Conservation (phyloP, 2,329 filamentous ascomycete genomes). For the Fusarium sublunatum region DNA sequence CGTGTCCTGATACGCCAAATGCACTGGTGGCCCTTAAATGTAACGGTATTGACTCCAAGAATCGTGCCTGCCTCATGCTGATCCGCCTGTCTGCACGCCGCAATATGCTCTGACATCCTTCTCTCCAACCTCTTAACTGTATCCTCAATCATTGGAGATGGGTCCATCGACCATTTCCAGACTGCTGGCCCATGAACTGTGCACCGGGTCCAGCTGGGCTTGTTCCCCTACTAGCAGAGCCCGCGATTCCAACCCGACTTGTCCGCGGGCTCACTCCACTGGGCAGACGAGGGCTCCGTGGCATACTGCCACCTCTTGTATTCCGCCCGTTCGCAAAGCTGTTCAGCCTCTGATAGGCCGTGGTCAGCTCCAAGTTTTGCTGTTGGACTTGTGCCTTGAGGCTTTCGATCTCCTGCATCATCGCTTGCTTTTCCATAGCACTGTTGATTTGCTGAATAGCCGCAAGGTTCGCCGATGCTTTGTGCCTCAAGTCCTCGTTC, state of each 20-base stretch:
- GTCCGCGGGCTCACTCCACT: constrained; percentile 62
- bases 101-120: background rate
- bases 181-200: constrained; percentile 54
- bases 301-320: constrained; percentile 67
- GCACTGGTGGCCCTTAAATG: constrained; percentile 14
- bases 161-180: constrained; percentile 56
- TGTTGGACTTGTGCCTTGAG: constrained; percentile 59
- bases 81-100: background rate
- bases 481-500: constrained; percentile 55
- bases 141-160: constrained; percentile 56
- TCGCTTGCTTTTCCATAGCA: constrained; percentile 49
- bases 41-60: constrained; percentile 17
- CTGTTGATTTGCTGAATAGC: constrained; percentile 61
- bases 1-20: constrained; percentile 14
- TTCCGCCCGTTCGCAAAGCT: constrained; percentile 62
- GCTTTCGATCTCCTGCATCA: constrained; percentile 55
- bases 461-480: constrained; percentile 58
- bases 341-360: constrained; percentile 60
- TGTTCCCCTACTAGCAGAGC: constrained; percentile 60
- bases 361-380: constrained; percentile 62
- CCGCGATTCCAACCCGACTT: constrained; percentile 47
- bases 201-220: constrained; percentile 59
- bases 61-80: background rate
- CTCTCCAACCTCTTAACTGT: constrained; percentile 2
- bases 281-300: constrained; percentile 66